A percentile compares a stretch with the other conserved stretches of the same genome.
phyloP scores from a whole-genome alignment of 2,329 filamentous ascomycete genomes.

The Clonostachys rhizophaga region DNA sequence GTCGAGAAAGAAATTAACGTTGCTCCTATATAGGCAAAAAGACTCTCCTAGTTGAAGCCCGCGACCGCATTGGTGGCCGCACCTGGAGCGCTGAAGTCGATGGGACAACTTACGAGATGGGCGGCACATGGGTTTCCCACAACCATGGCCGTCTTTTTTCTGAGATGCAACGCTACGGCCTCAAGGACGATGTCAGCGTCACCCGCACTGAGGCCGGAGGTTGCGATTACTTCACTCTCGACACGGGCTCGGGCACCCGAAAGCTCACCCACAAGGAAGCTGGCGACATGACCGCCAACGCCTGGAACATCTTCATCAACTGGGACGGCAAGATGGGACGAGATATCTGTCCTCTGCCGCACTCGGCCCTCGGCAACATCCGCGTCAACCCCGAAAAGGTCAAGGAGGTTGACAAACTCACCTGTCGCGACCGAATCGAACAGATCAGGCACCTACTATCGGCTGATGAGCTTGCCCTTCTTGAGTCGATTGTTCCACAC shows the following conservation, averaged over 20 bases:
- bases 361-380: conserved; percentile 1
- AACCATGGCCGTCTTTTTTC: conserved; percentile 28
- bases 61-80: conserved; percentile 34
- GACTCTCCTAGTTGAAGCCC: conserved; percentile 29
- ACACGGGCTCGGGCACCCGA: conserved; percentile 4
- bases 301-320: conserved; percentile 10
- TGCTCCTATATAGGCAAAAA: conserved; percentile 7
- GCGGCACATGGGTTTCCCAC: conserved; percentile 36
- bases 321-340: conserved; percentile 13
- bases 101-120: conserved; percentile 31
- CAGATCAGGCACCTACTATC: conserved; percentile 15
- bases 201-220: not conserved
- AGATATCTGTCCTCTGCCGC: conserved; percentile 12
- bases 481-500: conserved; percentile 12
- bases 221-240: conserved; percentile 8
- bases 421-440: conserved; percentile 14
- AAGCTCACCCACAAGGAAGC: conserved; percentile 12
- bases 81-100: conserved; percentile 27
- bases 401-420: conserved; percentile 12
- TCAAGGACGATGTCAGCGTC: conserved; percentile 18
- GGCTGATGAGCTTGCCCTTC: conserved; percentile 11
- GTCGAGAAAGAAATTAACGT: not conserved
- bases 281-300: conserved; percentile 7
- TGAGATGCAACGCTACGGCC: conserved; percentile 34
- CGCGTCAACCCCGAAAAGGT: conserved; percentile 2